Evolutionary conservation across 495 filamentous ascomycete genomes (phyloP), one percentile per base, ranked within the genome.

Genomic region (Darksidea phi): DNA sequence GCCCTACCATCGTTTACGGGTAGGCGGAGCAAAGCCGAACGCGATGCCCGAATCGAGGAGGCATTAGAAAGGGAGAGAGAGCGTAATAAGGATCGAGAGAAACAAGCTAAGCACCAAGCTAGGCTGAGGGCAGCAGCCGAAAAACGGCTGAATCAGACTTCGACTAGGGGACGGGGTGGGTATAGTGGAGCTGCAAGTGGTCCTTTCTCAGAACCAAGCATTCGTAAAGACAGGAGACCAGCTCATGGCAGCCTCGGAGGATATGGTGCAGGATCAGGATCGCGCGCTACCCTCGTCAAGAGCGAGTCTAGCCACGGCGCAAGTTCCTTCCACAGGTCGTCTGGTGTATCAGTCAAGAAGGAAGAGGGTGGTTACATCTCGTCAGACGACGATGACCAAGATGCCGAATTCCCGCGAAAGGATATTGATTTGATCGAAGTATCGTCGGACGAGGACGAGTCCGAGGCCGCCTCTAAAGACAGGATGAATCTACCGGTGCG

Each of bases 401-500:
- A 61, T 15, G 52, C 55, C 10, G 61, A 71, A 37, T 64, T 57
- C 20, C 67, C 60, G 10, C 48, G 67, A 24, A 49, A 42, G 24
- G 47, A 76, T 49, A 63, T 76, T 18, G 71, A 76, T 38, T 24
- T 64, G 34, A 70, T 74, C 41, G 62, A 73, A 34, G 48, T 74
- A 57, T 66, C 70, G 28, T 55, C 66, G 15, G 69, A 74, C 36
- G 70, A 75, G 21, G 67, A 68, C 58, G 56, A 67, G 34, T 47
- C 61, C 17, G 8, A 67, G 34, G 50, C 61, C 17, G 8, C 41
- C 6, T 24, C 28, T 18, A 52, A 24, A 11, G 53, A 57, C 49
- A 41, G n/a, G 15, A 36, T 36, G 21, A 17, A 10, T 43, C 59
- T 74, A 15, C 80, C 80, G 0, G 68, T 87, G 54, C 80, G 83